Evolutionary conservation across 352 stramenopile species (phyloP).

Genomic region (Phytophthora pini): DNA sequence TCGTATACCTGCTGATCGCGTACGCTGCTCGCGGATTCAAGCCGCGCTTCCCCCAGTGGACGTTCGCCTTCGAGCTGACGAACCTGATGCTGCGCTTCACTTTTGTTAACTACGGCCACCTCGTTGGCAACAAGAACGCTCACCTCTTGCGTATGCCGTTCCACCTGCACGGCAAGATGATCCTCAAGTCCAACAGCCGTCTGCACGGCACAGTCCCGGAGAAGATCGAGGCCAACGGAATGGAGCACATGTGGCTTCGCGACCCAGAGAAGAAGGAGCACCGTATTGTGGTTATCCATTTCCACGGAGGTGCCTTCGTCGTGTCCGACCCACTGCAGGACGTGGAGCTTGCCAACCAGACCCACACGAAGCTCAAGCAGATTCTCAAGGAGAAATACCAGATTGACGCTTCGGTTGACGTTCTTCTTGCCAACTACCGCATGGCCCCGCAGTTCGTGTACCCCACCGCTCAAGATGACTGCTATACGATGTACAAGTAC

Average conservation of each 20-base stretch:
- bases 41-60: slow-evolving; percentile 27
- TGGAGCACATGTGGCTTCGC: slow-evolving; percentile 31
- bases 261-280: slow-evolving; percentile 21
- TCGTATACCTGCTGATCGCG: slow-evolving; percentile 5
- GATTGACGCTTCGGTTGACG: slow-evolving; percentile 23
- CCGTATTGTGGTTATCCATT: slow-evolving; percentile 33
- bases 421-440: slow-evolving; percentile 31
- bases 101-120: slow-evolving; percentile 29
- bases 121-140: slow-evolving; percentile 32
- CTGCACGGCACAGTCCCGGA: slow-evolving; percentile 20
- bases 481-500: slow-evolving; percentile 21
- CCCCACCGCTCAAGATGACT: slow-evolving; percentile 29
- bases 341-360: slow-evolving; percentile 34
- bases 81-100: slow-evolving; percentile 30
- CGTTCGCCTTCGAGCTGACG: slow-evolving; percentile 31
- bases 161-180: slow-evolving; percentile 28
- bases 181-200: slow-evolving; percentile 30
- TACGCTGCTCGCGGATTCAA: slow-evolving; percentile 25
- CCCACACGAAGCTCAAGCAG: slow-evolving; percentile 29
- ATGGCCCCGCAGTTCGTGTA: slow-evolving; percentile 26
- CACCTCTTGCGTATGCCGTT: slow-evolving; percentile 20
- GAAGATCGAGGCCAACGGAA: slow-evolving; percentile 17
- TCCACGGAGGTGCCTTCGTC: slow-evolving; percentile 31
- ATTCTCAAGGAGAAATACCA: slow-evolving; percentile 30
- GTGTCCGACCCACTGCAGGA: slow-evolving; percentile 32